phyloP scores from a whole-genome alignment of 2,329 filamentous ascomycete species.

The Periconia sp. region DNA sequence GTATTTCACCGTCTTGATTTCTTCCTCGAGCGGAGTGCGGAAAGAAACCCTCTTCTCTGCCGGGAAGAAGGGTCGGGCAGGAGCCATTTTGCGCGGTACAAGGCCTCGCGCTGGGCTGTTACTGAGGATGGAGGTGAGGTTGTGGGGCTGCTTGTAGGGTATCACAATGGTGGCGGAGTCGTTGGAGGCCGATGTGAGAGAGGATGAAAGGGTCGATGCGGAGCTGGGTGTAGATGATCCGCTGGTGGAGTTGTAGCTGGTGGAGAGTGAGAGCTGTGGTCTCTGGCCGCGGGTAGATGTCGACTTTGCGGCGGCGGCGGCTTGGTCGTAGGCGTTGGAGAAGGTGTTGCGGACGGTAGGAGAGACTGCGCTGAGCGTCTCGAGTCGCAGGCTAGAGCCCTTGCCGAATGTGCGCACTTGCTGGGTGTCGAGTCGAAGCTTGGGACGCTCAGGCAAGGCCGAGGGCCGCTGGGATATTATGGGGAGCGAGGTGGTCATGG shows the following conservation, averaged over 20 bases:
- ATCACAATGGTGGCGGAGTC: constrained; percentile 45
- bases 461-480: constrained; percentile 46
- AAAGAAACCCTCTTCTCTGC: constrained; percentile 65
- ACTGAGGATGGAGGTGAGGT: constrained; percentile 52
- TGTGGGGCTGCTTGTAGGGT: constrained; percentile 55
- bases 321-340: constrained; percentile 63
- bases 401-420: constrained; percentile 59
- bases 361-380: constrained; percentile 62
- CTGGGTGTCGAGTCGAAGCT: constrained; percentile 66
- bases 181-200: constrained; percentile 48
- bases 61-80: constrained; percentile 57
- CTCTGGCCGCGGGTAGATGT: constrained; percentile 32
- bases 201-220: constrained; percentile 45
- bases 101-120: constrained; percentile 51
- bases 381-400: constrained; percentile 59
- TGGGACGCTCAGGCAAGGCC: constrained; percentile 55
- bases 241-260: constrained; percentile 25
- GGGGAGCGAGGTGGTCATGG: constrained; percentile 54
- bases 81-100: constrained; percentile 48
- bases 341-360: constrained; percentile 68
- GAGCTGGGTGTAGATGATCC: constrained; percentile 41
- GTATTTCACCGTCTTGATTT: constrained; percentile 63
- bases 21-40: constrained; percentile 61
- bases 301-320: no score
- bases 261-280: constrained; percentile 43